These are phyloP conservation scores for Fusarium nelsonii DNA, from an alignment of 2,329 filamentous ascomycete species.

Conservation along the genomic window DNA sequence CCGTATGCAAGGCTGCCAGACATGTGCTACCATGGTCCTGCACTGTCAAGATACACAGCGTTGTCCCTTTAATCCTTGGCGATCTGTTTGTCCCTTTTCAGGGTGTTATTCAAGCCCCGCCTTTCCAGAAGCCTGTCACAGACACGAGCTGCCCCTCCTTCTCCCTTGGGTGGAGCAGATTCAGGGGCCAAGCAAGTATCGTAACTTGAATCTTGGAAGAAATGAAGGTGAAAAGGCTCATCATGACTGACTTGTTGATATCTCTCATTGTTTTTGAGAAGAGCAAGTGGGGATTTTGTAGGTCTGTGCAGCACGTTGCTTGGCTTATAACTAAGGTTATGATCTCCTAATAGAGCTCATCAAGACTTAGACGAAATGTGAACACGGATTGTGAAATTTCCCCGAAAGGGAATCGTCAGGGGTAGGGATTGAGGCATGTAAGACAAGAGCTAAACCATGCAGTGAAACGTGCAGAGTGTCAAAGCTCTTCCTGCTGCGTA, in stretches of 20 bases:
- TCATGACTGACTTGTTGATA: not conserved
- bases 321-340: not conserved
- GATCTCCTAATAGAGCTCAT: not conserved
- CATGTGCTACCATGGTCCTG: slow-evolving; percentile 4
- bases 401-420: slow-evolving; percentile 8
- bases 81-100: slow-evolving; percentile 13
- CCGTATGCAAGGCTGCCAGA: slow-evolving; percentile 1
- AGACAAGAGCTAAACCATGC: slow-evolving; percentile 8
- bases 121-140: slow-evolving; percentile 23
- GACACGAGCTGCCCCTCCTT: slow-evolving; percentile 39
- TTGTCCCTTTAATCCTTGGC: slow-evolving; percentile 7
- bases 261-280: not conserved
- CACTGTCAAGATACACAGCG: slow-evolving; percentile 5
- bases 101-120: slow-evolving; percentile 32
- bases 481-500: slow-evolving; percentile 10
- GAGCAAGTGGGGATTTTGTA: not conserved
- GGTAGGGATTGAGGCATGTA: slow-evolving; percentile 9
- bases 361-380: slow-evolving; percentile 15
- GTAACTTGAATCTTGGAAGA: not conserved
- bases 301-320: slow-evolving; percentile 7
- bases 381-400: slow-evolving; percentile 14
- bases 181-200: slow-evolving; percentile 27
- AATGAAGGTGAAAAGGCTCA: slow-evolving; percentile 2
- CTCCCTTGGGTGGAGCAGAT: slow-evolving; percentile 19
- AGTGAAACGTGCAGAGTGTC: slow-evolving; percentile 32